These are phyloP conservation scores for Paramecium tetraurelia DNA, from an alignment of 73 alveolate genomes.

Conservation along the genomic window DNA sequence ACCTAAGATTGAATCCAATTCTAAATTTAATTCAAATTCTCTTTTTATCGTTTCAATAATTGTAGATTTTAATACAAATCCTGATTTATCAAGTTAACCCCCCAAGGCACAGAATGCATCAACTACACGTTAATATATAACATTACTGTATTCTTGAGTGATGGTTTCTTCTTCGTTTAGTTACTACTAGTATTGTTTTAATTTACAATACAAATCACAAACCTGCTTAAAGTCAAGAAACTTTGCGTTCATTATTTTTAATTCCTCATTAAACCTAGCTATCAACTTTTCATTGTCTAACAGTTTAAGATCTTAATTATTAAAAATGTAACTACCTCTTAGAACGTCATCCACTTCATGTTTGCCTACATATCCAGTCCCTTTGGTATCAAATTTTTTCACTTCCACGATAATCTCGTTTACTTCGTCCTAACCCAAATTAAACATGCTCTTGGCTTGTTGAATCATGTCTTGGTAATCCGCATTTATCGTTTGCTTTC, in stretches of 20 bases:
- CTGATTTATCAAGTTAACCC: constrained; percentile 68
- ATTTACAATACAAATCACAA: constrained; percentile 21
- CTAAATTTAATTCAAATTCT: constrained; percentile 73
- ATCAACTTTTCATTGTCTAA: constrained; percentile 7
- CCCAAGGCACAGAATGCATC: constrained; percentile 80
- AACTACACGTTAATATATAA: constrained; percentile 6
- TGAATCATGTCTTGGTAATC: background rate
- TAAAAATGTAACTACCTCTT: background rate
- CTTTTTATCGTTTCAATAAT: constrained; percentile 61
- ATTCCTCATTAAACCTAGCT: constrained; percentile 14
- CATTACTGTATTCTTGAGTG: constrained; percentile 29
- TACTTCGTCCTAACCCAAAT: background rate
- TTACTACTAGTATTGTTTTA: background rate
- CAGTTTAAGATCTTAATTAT: background rate
- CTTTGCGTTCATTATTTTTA: constrained; percentile 12
- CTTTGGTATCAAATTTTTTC: constrained; percentile 14
- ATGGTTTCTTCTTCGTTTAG: constrained; percentile 30
- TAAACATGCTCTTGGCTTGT: background rate
- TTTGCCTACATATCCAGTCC: constrained; percentile 13
- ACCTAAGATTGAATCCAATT: constrained; percentile 70
- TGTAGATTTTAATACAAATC: constrained; percentile 60
- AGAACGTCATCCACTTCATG: constrained; percentile 32
- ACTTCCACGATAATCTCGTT: background rate
- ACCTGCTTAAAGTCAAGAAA: background rate
- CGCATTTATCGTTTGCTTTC: background rate